Conservation (phyloP, 495 filamentous ascomycete genomes). For the Mycothermus thermophilus region DNA sequence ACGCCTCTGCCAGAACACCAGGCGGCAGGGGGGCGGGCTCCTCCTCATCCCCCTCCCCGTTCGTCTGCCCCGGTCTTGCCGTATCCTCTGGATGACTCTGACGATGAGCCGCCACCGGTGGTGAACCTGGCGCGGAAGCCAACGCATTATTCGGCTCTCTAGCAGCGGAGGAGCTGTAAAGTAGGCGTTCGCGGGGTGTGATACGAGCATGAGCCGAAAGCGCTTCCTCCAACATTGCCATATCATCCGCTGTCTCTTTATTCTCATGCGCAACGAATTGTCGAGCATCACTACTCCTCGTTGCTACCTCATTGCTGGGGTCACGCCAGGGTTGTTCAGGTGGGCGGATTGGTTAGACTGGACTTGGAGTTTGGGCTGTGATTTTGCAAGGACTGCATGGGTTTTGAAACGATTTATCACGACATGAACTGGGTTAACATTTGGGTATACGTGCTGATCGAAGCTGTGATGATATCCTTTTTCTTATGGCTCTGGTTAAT, state of each 20-base stretch:
- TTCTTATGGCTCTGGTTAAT: neutral
- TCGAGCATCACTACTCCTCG: no score
- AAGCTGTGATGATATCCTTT: neutral
- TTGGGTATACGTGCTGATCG: neutral
- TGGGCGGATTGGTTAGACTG: no score
- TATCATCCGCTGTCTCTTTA: no score
- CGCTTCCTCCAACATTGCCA: no score
- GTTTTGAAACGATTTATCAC: no score
- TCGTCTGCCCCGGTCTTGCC: constrained; percentile 29
- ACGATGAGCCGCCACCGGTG: constrained; percentile 66
- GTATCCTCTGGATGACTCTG: constrained; percentile 50
- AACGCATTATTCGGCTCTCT: constrained; percentile 33
- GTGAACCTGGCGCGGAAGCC: constrained; percentile 82
- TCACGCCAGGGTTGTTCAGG: no score
- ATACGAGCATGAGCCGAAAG: constrained; percentile 4
- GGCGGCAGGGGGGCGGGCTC: constrained; percentile 1
- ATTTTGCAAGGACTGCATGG: no score
- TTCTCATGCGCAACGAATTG: no score
- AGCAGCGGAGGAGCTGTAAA: neutral
- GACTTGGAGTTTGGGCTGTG: no score
- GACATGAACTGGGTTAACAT: no score
- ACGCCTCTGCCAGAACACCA: constrained; percentile 51
- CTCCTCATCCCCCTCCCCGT: no score
- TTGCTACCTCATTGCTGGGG: no score
- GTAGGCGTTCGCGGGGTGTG: neutral